Base-by-base conservation (phyloP, 257 asterid species). In the Avicennia marina region DNA sequence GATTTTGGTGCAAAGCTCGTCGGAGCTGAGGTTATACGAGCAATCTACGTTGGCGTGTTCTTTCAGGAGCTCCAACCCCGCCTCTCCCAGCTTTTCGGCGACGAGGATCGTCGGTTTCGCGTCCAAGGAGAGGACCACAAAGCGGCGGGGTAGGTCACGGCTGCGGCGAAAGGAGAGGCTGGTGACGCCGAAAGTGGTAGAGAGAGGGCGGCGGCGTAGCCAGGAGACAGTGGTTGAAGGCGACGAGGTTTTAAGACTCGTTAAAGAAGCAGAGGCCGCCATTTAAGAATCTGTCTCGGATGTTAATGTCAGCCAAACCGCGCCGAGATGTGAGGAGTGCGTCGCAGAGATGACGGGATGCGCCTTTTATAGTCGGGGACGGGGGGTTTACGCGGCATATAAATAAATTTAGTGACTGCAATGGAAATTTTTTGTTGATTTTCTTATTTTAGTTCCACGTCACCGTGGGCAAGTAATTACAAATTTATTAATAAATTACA, bases 1-100 rank as follows among this genome's bases (percentile, higher is more conserved):
- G 79, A 87, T 84, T 94, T 82, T 87, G 46, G 90, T 82, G 79
- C 95, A 82, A 42, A 90, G 94, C 79, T 87, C 94, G 68, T 90
- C 98, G 0, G 84, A 84, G 40, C 79, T 87, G 70, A 90, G 75
- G 66, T 90, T 87, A 16, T 87, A 90, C 15, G 95, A 78, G 70
- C 95, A 87, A 59, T 90, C 98, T 16, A 90, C 96, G 62, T 87
- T 87, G 0, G 96, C 94, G 62, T 80, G 78, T 19, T 81, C 86
- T 53, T 87, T 82, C 31, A 90, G 72, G 17, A 90, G 89, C 7
- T 75, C 55, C 13, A 90, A 53, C 1, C 98, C 98, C 1, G 95
- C 95, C 43, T 87, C 94, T 0, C 96, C 98, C 64, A 90, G 84
- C 63, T 90, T 90, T 56, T 90, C 98, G 17, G 96, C 80, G 0